These are phyloP conservation scores for Santalum album DNA, from an alignment of 164 flowering plant species.

Conservation along the genomic window DNA sequence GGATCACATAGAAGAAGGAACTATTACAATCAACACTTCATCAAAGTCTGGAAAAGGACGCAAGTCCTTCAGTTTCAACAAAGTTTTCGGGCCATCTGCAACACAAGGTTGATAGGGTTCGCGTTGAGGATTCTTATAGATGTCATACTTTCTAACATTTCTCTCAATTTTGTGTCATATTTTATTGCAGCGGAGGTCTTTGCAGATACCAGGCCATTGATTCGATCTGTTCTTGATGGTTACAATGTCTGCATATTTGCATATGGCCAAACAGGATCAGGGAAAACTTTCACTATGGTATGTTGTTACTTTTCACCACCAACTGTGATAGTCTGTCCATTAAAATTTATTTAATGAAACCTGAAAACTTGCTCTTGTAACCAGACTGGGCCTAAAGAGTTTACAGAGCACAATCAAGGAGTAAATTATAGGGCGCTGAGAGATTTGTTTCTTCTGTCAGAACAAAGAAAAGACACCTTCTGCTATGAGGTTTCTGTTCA, in stretches of 20 bases:
- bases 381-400: conserved; percentile 84
- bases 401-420: conserved; percentile 77
- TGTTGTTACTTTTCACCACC: not conserved
- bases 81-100: conserved; percentile 88
- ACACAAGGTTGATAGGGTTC: conserved; percentile 61
- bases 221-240: conserved; percentile 98
- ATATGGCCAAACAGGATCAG: conserved; percentile 99
- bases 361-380: conserved; percentile 10
- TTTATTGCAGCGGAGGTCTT: conserved; percentile 78
- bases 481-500: conserved; percentile 84
- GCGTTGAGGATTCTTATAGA: not conserved
- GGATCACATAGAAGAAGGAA: conserved; percentile 75
- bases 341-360: conserved; percentile 1
- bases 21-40: conserved; percentile 50
- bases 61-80: conserved; percentile 77
- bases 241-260: conserved; percentile 98
- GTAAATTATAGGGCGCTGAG: conserved; percentile 89
- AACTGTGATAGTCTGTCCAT: not conserved
- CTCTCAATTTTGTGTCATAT: not conserved
- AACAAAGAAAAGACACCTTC: conserved; percentile 77
- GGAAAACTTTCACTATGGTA: conserved; percentile 96
- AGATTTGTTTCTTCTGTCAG: conserved; percentile 73
- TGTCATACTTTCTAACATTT: not conserved
- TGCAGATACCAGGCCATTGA: conserved; percentile 81
- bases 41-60: conserved; percentile 74